Evolutionary conservation across 1,284 basidiomycete genomes (phyloP), one percentile per base, ranked within the genome.

Genomic region (Entoloma clypeatum): DNA sequence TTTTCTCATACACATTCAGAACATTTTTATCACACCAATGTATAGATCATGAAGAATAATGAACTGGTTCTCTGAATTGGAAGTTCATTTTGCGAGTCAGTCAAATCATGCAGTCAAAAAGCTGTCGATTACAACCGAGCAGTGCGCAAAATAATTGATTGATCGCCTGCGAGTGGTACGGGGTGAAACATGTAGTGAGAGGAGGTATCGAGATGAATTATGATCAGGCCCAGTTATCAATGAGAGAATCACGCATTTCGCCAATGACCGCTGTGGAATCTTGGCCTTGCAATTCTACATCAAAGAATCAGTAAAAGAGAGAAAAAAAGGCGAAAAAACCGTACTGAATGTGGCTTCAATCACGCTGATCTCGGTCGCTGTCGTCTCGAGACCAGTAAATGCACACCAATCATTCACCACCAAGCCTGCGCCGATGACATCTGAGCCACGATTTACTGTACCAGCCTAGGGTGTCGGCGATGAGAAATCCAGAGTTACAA

Each of bases 371-470:
- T 99, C 96, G 39, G 95, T 98, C 13, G 96, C 96, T 16, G 95
- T 98, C 42, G 95, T 96, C 61, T 97, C 93, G 29, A 95, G 74
- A 28, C 93, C 93, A 21, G 91, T 92, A 66, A 99, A 99, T 11
- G 96, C 95, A 68, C 89, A 92, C 92, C 94, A 99, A 65, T 99
- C 94, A 60, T 99, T 99, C 46, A 98, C 96, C 43, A 99, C 91
- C 36, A 99, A 74, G 17, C 96, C 96, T 5, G 95, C 96, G 36
- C 96, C 96, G 54, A 99, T 87, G 30, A 99, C 91, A 57, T 98
- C 94, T 36, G 92, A 96, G 57, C 95, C 95, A 59, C 96, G 86
- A 68, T 99, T 99, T 41, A 99, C 92, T 4, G 96, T 98, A 25
- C 96, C 95, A 29, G 96, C 92, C 89, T 92, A 50, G n/a, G n/a